These are phyloP conservation scores for Sporodiniella umbellata DNA, from an alignment of 371 early-diverging fungal species.

Conservation along the genomic window DNA sequence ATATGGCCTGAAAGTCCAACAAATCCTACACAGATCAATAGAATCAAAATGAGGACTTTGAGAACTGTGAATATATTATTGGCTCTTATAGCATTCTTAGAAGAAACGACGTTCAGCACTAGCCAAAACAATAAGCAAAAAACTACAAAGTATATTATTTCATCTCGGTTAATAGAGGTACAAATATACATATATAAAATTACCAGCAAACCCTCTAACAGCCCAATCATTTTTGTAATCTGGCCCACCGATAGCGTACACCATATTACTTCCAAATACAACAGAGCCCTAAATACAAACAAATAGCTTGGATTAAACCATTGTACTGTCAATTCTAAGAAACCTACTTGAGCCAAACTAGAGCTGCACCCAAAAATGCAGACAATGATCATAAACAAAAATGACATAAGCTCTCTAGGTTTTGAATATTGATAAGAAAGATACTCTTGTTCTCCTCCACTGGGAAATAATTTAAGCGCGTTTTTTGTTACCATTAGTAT, in stretches of 20 bases:
- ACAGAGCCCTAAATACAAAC: slow-evolving; percentile 12
- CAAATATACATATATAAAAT: background rate
- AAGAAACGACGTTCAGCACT: slow-evolving; percentile 18
- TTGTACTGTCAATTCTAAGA: too few relatives aligned
- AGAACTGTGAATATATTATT: slow-evolving; percentile 25
- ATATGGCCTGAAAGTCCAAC: slow-evolving; percentile 24
- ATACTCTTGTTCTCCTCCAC: slow-evolving; percentile 30
- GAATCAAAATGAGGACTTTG: slow-evolving; percentile 15
- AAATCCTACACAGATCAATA: slow-evolving; percentile 25
- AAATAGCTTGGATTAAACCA: too few relatives aligned
- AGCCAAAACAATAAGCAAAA: slow-evolving; percentile 30
- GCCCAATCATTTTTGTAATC: slow-evolving; percentile 20
- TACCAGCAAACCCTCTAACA: slow-evolving; percentile 22
- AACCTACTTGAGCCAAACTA: slow-evolving; percentile 23
- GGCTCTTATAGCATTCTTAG: slow-evolving; percentile 16
- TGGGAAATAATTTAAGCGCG: background rate
- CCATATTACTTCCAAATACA: slow-evolving; percentile 26
- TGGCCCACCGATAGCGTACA: slow-evolving; percentile 24
- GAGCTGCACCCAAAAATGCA: slow-evolving; percentile 16
- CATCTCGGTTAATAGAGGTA: background rate
- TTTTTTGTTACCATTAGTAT: background rate
- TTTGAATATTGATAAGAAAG: slow-evolving; percentile 19
- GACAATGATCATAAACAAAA: slow-evolving; percentile 22
- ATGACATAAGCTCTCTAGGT: slow-evolving; percentile 20
- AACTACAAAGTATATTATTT: slow-evolving; percentile 1